Percentiles rank a stretch among this genome's conserved stretches.
Evolutionary conservation across 2,329 filamentous ascomycete genomes (phyloP).

Genomic region (Juglanconis sp.): DNA sequence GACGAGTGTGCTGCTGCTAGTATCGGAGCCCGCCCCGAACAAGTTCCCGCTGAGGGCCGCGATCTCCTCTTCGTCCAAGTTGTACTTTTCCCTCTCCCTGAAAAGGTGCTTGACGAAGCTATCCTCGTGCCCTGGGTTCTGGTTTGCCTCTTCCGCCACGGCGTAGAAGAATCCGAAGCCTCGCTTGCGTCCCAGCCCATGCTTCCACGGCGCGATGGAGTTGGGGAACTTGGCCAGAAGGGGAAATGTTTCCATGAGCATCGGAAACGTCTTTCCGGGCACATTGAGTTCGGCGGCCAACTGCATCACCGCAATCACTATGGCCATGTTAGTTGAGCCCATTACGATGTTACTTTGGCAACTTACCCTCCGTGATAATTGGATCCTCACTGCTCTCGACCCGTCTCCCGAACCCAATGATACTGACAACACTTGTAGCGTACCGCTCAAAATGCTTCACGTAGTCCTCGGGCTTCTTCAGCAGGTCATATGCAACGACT

Average conservation of each 20-base stretch:
- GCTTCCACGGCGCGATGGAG: conserved; percentile 48
- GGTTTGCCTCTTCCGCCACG: conserved; percentile 46
- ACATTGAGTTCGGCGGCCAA: conserved; percentile 54
- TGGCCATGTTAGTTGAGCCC: neutral
- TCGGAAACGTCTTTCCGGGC: conserved; percentile 51
- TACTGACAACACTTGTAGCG: conserved; percentile 51
- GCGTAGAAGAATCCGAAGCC: conserved; percentile 50
- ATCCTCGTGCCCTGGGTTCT: conserved; percentile 33
- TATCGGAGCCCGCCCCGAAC: conserved; percentile 48
- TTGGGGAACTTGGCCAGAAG: conserved; percentile 45
- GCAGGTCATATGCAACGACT: conserved; percentile 48
- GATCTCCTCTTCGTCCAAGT: conserved; percentile 42
- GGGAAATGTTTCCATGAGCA: conserved; percentile 55
- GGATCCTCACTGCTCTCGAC: conserved; percentile 49
- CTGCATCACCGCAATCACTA: conserved; percentile 55
- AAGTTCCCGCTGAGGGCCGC: conserved; percentile 45
- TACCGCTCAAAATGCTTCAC: conserved; percentile 53
- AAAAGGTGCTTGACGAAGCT: conserved; percentile 47
- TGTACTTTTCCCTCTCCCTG: conserved; percentile 43
- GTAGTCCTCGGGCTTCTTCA: conserved; percentile 42
- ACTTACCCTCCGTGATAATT: conserved; percentile 48
- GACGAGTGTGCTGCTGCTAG: conserved; percentile 42
- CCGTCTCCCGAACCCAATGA: conserved; percentile 55
- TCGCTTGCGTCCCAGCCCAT: conserved; percentile 43
- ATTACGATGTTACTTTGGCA: neutral